These are phyloP conservation scores for Trichosanthes truncata DNA, from an alignment of 306 rosid genomes.

Conservation along the genomic window DNA sequence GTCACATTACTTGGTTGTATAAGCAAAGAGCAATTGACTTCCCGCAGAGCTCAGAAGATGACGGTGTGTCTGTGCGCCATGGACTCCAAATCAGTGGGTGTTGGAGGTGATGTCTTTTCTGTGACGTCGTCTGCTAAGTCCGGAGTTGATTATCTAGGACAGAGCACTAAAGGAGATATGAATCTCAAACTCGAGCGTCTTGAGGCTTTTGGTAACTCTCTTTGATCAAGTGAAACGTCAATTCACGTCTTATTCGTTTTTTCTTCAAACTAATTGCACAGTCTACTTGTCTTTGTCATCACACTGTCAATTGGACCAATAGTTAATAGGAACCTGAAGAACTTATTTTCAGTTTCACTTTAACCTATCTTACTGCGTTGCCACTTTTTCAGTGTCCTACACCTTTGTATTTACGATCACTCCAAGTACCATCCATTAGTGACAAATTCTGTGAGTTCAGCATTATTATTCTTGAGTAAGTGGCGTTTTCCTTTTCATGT, in stretches of 20 bases:
- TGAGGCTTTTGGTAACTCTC: conserved; percentile 50
- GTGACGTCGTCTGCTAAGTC: conserved; percentile 48
- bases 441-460: background rate
- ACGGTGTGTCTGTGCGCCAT: conserved; percentile 3
- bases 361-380: background rate
- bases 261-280: background rate
- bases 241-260: background rate
- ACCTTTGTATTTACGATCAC: background rate
- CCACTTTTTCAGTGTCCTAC: background rate
- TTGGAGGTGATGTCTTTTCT: conserved; percentile 47
- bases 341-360: background rate
- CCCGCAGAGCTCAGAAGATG: background rate
- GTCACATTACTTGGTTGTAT: background rate
- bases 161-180: conserved; percentile 95
- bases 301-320: background rate
- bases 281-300: background rate
- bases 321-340: background rate
- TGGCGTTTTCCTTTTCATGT: conserved; percentile 16
- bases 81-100: conserved; percentile 27
- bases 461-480: background rate
- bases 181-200: conserved; percentile 67
- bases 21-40: background rate
- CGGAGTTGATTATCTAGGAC: conserved; percentile 85
- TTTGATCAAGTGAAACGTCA: background rate
- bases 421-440: background rate